These are phyloP conservation scores for Alternaria brassicicola DNA, from an alignment of 2,329 filamentous ascomycete genomes.

Conservation along the genomic window DNA sequence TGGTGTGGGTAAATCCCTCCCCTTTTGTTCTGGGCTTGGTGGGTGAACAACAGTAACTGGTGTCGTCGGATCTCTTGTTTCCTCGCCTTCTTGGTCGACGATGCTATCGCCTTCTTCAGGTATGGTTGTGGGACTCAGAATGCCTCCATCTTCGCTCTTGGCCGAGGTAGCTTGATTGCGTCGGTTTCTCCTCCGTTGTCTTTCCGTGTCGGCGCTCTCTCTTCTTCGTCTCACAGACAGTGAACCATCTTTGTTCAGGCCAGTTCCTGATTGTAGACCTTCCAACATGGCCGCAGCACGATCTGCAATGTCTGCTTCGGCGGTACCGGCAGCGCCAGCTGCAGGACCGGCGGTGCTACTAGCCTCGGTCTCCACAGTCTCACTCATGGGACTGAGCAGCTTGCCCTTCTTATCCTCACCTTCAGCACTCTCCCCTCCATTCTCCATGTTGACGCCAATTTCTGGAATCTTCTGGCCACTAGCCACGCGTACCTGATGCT, in stretches of 20 bases:
- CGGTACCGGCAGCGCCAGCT: conserved; percentile 38
- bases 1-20: conserved; percentile 38
- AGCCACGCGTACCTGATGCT: conserved; percentile 86
- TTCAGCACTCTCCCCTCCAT: conserved; percentile 27
- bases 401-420: conserved; percentile 51
- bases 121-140: conserved; percentile 45
- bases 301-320: conserved; percentile 73
- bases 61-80: conserved; percentile 22
- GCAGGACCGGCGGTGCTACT: conserved; percentile 31
- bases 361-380: conserved; percentile 37
- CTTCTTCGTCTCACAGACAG: conserved; percentile 66
- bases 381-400: conserved; percentile 58
- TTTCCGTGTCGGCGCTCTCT: conserved; percentile 81
- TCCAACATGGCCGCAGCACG: conserved; percentile 83
- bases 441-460: conserved; percentile 58
- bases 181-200: conserved; percentile 70
- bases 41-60: conserved; percentile 48
- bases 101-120: conserved; percentile 31
- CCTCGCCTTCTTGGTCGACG: conserved; percentile 18
- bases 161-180: conserved; percentile 41
- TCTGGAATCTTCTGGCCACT: conserved; percentile 90
- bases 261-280: conserved; percentile 71
- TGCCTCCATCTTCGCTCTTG: conserved; percentile 39
- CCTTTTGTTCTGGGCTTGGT: conserved; percentile 44
- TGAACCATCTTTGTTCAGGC: conserved; percentile 53